Conservation (phyloP, 768 basidiomycete genomes). For the Amanita brunnescens region DNA sequence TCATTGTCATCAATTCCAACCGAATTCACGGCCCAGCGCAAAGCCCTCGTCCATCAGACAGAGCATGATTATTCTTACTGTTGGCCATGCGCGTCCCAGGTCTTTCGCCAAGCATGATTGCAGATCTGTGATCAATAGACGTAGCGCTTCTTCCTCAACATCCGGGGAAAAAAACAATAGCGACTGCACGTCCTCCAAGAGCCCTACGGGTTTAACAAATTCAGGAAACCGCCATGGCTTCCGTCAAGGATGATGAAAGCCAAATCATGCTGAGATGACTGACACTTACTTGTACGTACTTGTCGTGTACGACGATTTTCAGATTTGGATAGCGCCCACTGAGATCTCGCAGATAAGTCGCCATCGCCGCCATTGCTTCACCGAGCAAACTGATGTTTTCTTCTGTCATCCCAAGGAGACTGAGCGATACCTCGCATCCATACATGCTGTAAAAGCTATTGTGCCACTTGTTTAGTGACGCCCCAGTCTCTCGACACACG, state of each 20-base stretch:
- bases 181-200: no score
- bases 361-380: background rate
- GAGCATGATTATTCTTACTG: no score
- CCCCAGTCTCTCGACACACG: background rate
- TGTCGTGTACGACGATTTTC: background rate
- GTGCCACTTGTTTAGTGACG: background rate
- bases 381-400: background rate
- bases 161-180: no score
- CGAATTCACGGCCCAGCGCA: no score
- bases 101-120: no score
- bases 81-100: no score
- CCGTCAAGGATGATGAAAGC: background rate
- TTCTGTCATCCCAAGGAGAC: background rate
- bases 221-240: background rate
- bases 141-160: no score
- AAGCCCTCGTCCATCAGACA: no score
- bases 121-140: no score
- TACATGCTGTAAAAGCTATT: background rate
- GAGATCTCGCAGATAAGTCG: background rate
- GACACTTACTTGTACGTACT: background rate
- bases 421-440: background rate
- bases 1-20: no score
- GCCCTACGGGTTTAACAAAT: background rate
- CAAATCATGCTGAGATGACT: background rate
- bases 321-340: no score